Evolutionary conservation across 306 rosid species (phyloP), one percentile per base, ranked within the genome.

Genomic region (Cajanus cajan): DNA sequence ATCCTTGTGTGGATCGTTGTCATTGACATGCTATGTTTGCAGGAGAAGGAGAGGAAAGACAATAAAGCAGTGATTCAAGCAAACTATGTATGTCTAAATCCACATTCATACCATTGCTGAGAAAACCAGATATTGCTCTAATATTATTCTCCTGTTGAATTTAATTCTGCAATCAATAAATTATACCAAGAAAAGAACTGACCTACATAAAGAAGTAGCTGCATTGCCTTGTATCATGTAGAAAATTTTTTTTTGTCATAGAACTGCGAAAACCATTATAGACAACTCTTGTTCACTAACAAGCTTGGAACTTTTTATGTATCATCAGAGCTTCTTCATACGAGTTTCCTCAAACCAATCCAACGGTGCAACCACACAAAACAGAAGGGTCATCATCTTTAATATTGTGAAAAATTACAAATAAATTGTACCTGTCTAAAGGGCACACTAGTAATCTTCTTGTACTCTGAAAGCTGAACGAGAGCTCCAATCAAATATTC

Each of bases 1-100:
- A 57, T 74, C 65, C 45, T 41, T 75, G 64, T 33, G 44, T 58
- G 41, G 78, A 82, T 75, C 7, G 1, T 37, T 81, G 85, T 81
- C 80, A 74, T 41, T 21, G 54, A 39, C 71, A 34, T 81, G 80
- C 47, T 61, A 74, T 34, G 55, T 57, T 74, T 34, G 19, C 50
- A 68, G 64, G 80, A 55, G 61, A 43, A 43, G 33, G 18, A 6
- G 36, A 33, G 74, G 43, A 24, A 37, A 44, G 73, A 84, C 66
- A 75, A 79, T 50, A n/a, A 74, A 51, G 9, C 75, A 70, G n/a
- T 18, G 47, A 34, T 47, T 45, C 28, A 7, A 80, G 44, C 33
- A 70, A 84, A 84, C 22, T 59, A 77, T n/a, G n/a, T n/a, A n/a
- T n/a, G n/a, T 34, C 9, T 31, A 15, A 28, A n/a, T 18, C 21